Evolutionary conservation across 192 early-diverging fungal species (phyloP), one percentile per base, ranked within the genome.

Genomic region (Pilaira anomala): DNA sequence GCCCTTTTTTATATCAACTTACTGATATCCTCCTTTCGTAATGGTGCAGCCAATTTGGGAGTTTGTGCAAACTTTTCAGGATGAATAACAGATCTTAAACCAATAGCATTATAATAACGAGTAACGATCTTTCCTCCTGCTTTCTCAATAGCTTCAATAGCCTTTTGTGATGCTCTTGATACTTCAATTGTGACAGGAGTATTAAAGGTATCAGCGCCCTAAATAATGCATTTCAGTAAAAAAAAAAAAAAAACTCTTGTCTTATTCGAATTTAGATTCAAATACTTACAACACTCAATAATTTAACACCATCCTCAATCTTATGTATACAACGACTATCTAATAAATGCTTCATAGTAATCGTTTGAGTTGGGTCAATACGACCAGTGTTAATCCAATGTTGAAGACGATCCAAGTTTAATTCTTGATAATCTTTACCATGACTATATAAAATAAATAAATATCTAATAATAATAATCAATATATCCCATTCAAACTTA

Each of bases 391-490:
- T 83, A 59, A 99, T 89, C 87, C 92, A 96, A 71, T 92, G 87
- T 76, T 97, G 94, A 67, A 99, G 75, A 33, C 85, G 78, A 76
- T 96, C 95, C 68, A 99, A 76, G 63, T 91, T 89, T 51, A 93
- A 71, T 42, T 85, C 78, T 66, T 88, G 84, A 50, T 83, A 86
- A 29, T 86, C 80, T 48, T 88, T 86, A 63, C 71, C 71, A 25
- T 79, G 67, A 46, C 83, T 85, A 77, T 58, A 25, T 21, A 48
- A 50, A 42, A 11, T n/a, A 52, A 41, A 40, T 48, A 40, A 8
- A 13, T 28, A 66, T 26, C 61, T 18, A 24, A 8, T 12, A 5
- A 18, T 36, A 1, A 25, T 45, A 16, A 48, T 0, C 24, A 14
- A 30, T 12, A n/a, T n/a, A n/a, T n/a, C n/a, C n/a, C 18, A 18